Percentiles rank a stretch among this genome's conserved stretches.
Evolutionary conservation across 805 yeast genomes (phyloP).

Genomic region (Maudiozyma turicensis): DNA sequence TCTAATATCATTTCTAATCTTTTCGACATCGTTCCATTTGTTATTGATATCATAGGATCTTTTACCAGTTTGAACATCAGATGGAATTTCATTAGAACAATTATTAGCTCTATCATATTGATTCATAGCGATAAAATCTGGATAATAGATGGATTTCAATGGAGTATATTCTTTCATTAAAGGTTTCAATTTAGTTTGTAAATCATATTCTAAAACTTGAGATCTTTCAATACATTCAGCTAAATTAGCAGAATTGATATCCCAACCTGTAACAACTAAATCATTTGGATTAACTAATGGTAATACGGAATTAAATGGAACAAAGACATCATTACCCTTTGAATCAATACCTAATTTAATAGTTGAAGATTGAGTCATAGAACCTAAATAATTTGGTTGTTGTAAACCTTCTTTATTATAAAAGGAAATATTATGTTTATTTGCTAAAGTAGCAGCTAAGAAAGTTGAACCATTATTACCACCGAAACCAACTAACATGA

Average conservation of each 20-base stretch:
- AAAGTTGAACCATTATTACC: constrained; percentile 95
- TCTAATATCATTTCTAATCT: constrained; percentile 71
- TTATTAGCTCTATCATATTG: constrained; percentile 90
- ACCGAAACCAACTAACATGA: constrained; percentile 87
- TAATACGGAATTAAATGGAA: constrained; percentile 81
- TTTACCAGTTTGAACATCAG: constrained; percentile 21
- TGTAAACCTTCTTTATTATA: constrained; percentile 69
- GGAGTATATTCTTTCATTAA: constrained; percentile 57
- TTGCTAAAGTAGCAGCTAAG: constrained; percentile 76
- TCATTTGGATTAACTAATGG: constrained; percentile 90
- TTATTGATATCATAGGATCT: constrained; percentile 37
- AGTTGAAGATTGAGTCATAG: constrained; percentile 89
- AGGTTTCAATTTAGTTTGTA: constrained; percentile 65
- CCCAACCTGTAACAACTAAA: constrained; percentile 91
- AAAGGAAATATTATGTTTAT: constrained; percentile 67
- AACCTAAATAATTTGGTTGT: constrained; percentile 76
- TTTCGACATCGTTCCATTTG: constrained; percentile 87
- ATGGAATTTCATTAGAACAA: constrained; percentile 30
- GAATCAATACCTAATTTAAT: constrained; percentile 80
- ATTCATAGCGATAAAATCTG: constrained; percentile 93
- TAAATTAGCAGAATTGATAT: constrained; percentile 63
- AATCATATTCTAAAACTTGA: constrained; percentile 73
- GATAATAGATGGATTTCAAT: constrained; percentile 81
- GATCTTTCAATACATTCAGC: constrained; percentile 77
- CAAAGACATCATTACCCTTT: constrained; percentile 76